Conservation (phyloP, 106 monocot species). For the Vanilla planifolia region DNA sequence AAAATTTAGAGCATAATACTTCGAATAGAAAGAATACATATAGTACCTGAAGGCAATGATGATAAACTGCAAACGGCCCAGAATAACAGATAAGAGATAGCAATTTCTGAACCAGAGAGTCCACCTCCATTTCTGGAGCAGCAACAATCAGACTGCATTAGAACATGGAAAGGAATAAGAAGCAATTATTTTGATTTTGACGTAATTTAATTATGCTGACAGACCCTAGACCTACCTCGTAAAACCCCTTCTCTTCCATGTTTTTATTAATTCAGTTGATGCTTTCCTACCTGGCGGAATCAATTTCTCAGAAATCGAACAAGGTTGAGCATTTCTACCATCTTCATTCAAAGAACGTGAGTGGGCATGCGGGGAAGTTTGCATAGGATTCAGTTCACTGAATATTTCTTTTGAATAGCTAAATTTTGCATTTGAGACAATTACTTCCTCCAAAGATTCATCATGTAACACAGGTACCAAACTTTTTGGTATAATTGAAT, state of each 20-base stretch:
- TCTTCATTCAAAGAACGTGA: constrained; percentile 15
- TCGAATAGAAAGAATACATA: constrained; percentile 3
- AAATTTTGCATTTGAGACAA: constrained; percentile 16
- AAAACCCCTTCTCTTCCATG: constrained; percentile 74
- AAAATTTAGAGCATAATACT: neutral
- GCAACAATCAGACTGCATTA: constrained; percentile 82
- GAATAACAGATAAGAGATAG: constrained; percentile 82
- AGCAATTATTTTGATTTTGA: neutral
- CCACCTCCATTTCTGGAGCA: constrained; percentile 60
- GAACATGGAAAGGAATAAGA: neutral
- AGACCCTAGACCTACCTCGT: constrained; percentile 39
- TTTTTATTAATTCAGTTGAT: constrained; percentile 38
- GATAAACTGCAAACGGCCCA: constrained; percentile 84
- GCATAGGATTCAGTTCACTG: neutral
- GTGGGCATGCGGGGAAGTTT: neutral
- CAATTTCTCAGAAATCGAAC: constrained; percentile 26
- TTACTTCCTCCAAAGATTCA: constrained; percentile 12
- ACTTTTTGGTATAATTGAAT: constrained; percentile 7
- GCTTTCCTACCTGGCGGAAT: constrained; percentile 41
- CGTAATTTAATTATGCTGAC: neutral
- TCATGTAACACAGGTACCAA: constrained; percentile 17
- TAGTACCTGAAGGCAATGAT: constrained; percentile 80
- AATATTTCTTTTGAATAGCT: neutral
- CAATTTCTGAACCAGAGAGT: constrained; percentile 45
- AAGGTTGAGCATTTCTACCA: constrained; percentile 5